These are phyloP conservation scores for Geosmithia morbida DNA, from an alignment of 2,329 filamentous ascomycete species.

Conservation along the genomic window DNA sequence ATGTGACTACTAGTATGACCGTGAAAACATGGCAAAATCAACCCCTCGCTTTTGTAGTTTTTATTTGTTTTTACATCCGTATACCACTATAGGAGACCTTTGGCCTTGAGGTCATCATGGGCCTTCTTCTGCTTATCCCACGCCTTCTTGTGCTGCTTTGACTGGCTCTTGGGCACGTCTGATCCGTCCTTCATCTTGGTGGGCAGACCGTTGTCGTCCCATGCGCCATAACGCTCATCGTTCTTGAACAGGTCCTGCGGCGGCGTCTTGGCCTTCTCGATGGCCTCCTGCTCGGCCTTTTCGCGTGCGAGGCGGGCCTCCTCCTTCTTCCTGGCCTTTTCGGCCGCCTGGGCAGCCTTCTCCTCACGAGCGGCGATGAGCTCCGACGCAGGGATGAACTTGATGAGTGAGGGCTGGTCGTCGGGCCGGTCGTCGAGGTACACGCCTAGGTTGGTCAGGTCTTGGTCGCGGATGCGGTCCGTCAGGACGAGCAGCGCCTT, in stretches of 20 bases:
- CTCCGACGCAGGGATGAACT: conserved; percentile 42
- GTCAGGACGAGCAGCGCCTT: conserved; percentile 65
- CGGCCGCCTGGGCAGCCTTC: conserved; percentile 44
- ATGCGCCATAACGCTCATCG: conserved; percentile 51
- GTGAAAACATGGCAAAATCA: not conserved
- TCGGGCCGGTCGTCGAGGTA: conserved; percentile 75
- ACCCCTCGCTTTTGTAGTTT: not conserved
- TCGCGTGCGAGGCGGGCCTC: conserved; percentile 35
- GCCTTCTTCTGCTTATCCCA: conserved; percentile 85
- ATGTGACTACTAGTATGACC: no score
- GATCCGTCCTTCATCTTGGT: conserved; percentile 62
- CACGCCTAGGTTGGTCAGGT: conserved; percentile 70
- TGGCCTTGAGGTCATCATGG: conserved; percentile 44
- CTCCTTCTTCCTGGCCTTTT: conserved; percentile 42
- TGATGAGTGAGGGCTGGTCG: conserved; percentile 56
- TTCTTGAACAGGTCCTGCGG: conserved; percentile 42
- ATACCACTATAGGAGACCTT: conserved; percentile 9
- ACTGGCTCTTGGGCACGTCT: conserved; percentile 64
- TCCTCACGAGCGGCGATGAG: conserved; percentile 44
- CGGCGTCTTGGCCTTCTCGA: conserved; percentile 40
- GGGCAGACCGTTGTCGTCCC: conserved; percentile 74
- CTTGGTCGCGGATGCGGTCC: conserved; percentile 66
- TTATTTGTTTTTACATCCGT: not conserved
- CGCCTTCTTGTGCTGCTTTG: conserved; percentile 76
- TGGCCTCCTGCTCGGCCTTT: conserved; percentile 36